These are phyloP conservation scores for Colletotrichum spaethianum DNA, from an alignment of 2,329 filamentous ascomycete genomes.

Conservation along the genomic window DNA sequence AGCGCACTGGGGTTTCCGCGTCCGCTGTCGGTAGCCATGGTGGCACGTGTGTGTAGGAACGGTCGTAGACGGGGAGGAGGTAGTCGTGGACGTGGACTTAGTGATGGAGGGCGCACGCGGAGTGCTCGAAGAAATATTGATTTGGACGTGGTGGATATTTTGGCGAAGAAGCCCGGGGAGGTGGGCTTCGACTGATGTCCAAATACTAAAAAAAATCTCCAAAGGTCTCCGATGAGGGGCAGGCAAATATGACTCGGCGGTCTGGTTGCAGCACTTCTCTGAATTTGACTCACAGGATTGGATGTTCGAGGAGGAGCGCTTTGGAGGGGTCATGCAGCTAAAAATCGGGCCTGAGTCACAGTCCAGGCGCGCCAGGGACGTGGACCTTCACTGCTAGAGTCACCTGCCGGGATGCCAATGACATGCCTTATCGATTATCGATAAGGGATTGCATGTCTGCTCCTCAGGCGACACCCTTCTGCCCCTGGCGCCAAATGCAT, in stretches of 20 bases:
- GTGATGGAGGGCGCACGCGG: constrained; percentile 69
- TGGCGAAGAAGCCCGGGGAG: constrained; percentile 54
- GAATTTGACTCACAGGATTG: constrained; percentile 41
- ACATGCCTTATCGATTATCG: constrained; percentile 16
- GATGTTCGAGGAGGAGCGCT: constrained; percentile 27
- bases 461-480: background rate
- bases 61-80: constrained; percentile 42
- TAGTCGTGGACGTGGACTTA: constrained; percentile 54
- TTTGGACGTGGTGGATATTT: constrained; percentile 63
- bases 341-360: constrained; percentile 37
- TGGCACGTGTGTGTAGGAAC: constrained; percentile 58
- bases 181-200: constrained; percentile 50
- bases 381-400: background rate
- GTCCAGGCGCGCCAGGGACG: background rate
- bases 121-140: constrained; percentile 66
- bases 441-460: background rate
- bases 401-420: constrained; percentile 1
- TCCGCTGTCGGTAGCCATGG: constrained; percentile 72
- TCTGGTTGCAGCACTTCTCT: constrained; percentile 37
- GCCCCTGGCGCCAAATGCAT: background rate
- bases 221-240: constrained; percentile 40
- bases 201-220: constrained; percentile 38
- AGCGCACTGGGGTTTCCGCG: constrained; percentile 62
- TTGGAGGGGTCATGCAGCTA: constrained; percentile 37
- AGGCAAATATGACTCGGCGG: constrained; percentile 41